Conservation (phyloP, 345 rosid genomes). For the Mangifera indica region DNA sequence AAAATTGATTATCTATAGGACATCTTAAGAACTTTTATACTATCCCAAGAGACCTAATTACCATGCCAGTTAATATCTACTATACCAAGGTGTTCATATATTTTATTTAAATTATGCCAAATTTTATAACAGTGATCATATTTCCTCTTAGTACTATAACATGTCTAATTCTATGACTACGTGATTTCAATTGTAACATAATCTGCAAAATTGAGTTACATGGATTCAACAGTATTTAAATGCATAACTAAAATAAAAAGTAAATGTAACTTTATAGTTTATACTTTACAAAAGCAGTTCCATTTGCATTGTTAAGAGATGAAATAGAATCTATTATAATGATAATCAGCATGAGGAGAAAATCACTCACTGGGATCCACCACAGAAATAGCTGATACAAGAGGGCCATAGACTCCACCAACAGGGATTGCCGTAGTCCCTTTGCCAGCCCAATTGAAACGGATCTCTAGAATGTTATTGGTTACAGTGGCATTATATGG, state of each 20-base stretch:
- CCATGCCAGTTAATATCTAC: too few species aligned
- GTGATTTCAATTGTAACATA: too few species aligned
- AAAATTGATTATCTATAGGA: too few species aligned
- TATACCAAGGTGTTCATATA: too few species aligned
- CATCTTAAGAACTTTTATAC: too few species aligned
- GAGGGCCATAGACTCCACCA: conserved; percentile 55
- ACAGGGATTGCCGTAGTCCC: conserved; percentile 53
- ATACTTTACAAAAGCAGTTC: neutral
- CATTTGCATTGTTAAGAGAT: neutral
- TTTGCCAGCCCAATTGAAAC: conserved; percentile 58
- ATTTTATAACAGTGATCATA: too few species aligned
- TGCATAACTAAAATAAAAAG: neutral
- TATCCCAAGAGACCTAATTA: too few species aligned
- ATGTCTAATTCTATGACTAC: too few species aligned
- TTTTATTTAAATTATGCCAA: too few species aligned
- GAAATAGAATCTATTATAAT: neutral
- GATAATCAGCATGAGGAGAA: neutral
- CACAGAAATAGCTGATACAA: conserved; percentile 55
- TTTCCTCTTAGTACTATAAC: too few species aligned
- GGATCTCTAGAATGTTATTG: conserved; percentile 41
- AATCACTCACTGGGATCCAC: conserved; percentile 29
- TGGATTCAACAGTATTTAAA: neutral
- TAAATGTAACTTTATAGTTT: neutral
- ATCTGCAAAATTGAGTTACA: too few species aligned
- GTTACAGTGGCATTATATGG: conserved; percentile 33